Conservation (phyloP, 2,329 filamentous ascomycete species). For the Biscogniauxia mediterranea region DNA sequence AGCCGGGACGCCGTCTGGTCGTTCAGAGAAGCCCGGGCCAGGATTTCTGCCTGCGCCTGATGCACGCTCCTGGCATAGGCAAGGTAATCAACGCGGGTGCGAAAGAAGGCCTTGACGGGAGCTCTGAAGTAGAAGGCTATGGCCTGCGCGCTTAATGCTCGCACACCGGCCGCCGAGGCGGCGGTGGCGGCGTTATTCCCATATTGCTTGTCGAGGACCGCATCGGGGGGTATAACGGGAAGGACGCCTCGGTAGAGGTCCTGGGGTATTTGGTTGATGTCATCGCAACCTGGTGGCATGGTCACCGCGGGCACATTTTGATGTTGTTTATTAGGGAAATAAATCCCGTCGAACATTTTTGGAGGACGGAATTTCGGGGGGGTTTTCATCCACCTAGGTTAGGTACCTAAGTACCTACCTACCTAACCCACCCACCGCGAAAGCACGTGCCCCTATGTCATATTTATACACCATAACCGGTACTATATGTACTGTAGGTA, state of each 20-base stretch:
- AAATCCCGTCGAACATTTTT: neutral
- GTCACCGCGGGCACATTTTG: constrained; percentile 30
- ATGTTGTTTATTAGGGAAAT: constrained; percentile 7
- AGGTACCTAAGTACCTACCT: too few species aligned
- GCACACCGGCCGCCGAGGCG: constrained; percentile 80
- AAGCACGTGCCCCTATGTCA: too few species aligned
- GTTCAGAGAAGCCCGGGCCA: constrained; percentile 37
- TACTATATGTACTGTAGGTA: too few species aligned
- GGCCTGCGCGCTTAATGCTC: constrained; percentile 78
- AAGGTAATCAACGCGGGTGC: constrained; percentile 81
- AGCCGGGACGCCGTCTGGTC: constrained; percentile 36
- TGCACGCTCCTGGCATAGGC: constrained; percentile 56
- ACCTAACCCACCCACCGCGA: too few species aligned
- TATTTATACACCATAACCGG: too few species aligned
- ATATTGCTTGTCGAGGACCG: constrained; percentile 45
- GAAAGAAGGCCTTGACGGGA: constrained; percentile 89
- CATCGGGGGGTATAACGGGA: constrained; percentile 43
- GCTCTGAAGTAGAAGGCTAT: constrained; percentile 90
- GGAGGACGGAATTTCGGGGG: neutral
- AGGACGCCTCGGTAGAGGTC: constrained; percentile 39
- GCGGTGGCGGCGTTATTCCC: constrained; percentile 61
- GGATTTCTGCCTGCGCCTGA: constrained; percentile 41
- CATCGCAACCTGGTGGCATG: constrained; percentile 32
- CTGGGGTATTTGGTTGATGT: constrained; percentile 20
- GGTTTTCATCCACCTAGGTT: too few species aligned